Percentiles rank a stretch among this genome's conserved stretches.
Conservation (phyloP, 31 red algal genomes). For the Odonthalia washingtoniensis region DNA sequence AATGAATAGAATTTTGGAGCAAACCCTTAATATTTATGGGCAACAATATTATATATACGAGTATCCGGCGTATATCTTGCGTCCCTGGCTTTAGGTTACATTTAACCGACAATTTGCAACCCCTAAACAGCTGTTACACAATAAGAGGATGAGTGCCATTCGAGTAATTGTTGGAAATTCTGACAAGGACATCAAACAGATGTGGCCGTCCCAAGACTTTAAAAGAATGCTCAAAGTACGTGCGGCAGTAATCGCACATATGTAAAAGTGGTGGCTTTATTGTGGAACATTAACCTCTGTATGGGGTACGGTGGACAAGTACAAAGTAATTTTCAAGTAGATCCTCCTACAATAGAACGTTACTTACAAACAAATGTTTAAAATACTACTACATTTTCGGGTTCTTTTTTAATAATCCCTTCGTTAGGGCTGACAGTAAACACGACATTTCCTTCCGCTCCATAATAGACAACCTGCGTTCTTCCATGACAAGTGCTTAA, state of each 20-base stretch:
- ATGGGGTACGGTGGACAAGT: background rate
- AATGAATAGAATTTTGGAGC: background rate
- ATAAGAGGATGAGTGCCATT: background rate
- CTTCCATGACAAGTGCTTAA: background rate
- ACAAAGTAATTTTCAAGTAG: background rate
- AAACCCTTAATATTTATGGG: background rate
- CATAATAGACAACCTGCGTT: background rate
- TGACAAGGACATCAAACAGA: background rate
- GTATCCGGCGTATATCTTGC: background rate
- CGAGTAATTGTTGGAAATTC: background rate
- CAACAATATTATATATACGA: background rate
- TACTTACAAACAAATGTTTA: background rate
- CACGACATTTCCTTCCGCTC: background rate
- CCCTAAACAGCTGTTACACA: background rate
- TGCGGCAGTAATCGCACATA: background rate
- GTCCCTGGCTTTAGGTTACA: background rate
- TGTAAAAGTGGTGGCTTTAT: background rate
- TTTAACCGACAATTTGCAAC: background rate
- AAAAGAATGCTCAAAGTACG: background rate
- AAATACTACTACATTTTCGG: too few species aligned
- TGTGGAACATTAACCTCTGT: background rate
- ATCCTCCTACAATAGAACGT: background rate
- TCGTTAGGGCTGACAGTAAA: background rate
- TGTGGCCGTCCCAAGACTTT: background rate
- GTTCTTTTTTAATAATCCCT: background rate